Base-by-base conservation (phyloP, 1,284 basidiomycete genomes). In the Filobasidium uniguttulatum region DNA sequence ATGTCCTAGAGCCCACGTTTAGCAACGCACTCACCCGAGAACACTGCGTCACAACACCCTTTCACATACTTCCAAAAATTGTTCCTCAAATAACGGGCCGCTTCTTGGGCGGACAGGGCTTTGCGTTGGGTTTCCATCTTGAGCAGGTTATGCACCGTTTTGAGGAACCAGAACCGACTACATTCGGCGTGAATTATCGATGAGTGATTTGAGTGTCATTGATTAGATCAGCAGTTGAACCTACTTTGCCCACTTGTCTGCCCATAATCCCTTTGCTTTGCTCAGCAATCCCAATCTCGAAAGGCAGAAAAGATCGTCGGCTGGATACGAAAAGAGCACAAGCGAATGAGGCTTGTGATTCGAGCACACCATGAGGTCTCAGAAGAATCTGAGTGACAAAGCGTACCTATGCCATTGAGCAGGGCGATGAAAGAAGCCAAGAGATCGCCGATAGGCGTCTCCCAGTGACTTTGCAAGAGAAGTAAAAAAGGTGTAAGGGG, bases 241-340 rank as follows among this genome's bases (percentile, higher is more conserved):
- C 20, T 29, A 54, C 53, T 54, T 54, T 30, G 53, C 48, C 53
- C 53, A 54, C 22, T 54, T 54, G 35, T 54, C 53, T 3, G 53
- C 53, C 53, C 53, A 54, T 19, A 30, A 12, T 0, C 49, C 53
- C 35, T 28, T 43, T n/a, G 46, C n/a, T n/a, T 50, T 54, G 28
- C 43, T 45, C 9, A 54, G 26, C 15, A 54, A 22, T 14, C 53
- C 53, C 23, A 54, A 46, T 19, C 29, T 50, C 12, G 44, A 44
- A 15, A 54, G 40, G 40, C 53, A 54, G 29, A 48, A 47, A 17
- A 50, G 22, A 20, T 54, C 53, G 28, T 54, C 53, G 19, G 53
- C 53, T 43, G 14, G 7, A 19, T 26, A 4, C 25, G 3, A 28
- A 28, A 3, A 5, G 14, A 17, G 14, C 12, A 20, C 23, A 6